A percentile compares a stretch with the other conserved stretches of the same genome.
These are phyloP conservation scores for Auricularia sp. DNA, from an alignment of 768 basidiomycete species.

Conservation along the genomic window DNA sequence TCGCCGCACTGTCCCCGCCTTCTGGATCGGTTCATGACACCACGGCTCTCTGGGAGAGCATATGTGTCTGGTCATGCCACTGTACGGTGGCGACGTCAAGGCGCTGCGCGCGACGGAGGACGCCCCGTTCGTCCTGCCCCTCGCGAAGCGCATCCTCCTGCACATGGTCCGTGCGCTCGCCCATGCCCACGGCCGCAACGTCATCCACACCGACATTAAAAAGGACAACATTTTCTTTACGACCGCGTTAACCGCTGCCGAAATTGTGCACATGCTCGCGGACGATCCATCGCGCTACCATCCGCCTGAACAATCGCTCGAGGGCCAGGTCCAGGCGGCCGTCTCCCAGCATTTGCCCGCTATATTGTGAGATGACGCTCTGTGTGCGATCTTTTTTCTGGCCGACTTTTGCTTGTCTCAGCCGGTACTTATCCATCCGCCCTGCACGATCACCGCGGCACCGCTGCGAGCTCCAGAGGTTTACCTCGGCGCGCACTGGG, in stretches of 20 bases:
- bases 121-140: neutral
- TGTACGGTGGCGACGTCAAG: conserved; percentile 8
- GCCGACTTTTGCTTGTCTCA: conserved; percentile 7
- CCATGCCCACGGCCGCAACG: conserved; percentile 2
- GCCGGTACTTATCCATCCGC: neutral
- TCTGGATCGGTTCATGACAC: neutral
- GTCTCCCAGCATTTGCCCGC: conserved; percentile 2
- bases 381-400: neutral
- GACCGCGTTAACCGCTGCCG: neutral
- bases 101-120: neutral
- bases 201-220: conserved; percentile 6
- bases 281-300: conserved; percentile 3
- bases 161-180: conserved; percentile 4
- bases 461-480: conserved; percentile 9
- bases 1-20: conserved; percentile 5
- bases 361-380: conserved; percentile 2
- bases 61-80: conserved; percentile 5
- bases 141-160: conserved; percentile 7
- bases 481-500: conserved; percentile 8
- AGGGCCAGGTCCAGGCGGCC: neutral
- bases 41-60: neutral
- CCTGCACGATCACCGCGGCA: neutral
- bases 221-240: neutral
- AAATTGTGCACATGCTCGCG: neutral
- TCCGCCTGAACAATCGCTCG: neutral